Base-by-base conservation (phyloP, 129 eudicot species). In the Helianthus tuberosus region DNA sequence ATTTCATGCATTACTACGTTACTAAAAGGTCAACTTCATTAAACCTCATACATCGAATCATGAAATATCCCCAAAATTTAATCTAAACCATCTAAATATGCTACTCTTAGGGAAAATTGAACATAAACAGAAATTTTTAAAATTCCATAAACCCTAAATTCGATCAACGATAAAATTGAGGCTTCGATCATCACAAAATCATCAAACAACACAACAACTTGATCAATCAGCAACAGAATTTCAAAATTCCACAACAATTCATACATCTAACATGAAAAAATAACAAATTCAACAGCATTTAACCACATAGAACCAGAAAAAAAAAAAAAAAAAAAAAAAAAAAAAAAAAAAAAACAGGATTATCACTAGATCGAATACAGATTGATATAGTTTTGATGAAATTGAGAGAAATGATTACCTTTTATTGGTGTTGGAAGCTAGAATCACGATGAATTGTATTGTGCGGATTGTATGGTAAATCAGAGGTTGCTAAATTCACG, bases 401-500 rank as follows among this genome's bases (percentile, higher is more conserved):
- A 8, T 78, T 8, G 23, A 70, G 64, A 36, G 25, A 70, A 39
- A 13, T 71, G 51, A 71, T 77, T 72, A 70, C 8, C 1, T 38
- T 38, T 12, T 2, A 52, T 50, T 15, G 65, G 47, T 70, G 39
- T 17, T 62, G 3, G 36, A 32, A 32, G 3, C 36, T 32, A 32
- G 12, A 39, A 69, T 77, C 12, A 58, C 25, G 62, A 57, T 68
- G 62, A 55, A 43, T 43, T 67, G 68, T 32, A 55, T 54, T 32
- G 41, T 57, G 69, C 61, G 81, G 25, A 76, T 69, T 69, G 54
- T 20, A 70, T 3, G 58, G 38, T 17, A 77, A 59, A 68, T 77
- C 62, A 75, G 41, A 8, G 81, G 61, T 29, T 25, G 74, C 74
- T 66, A 76, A 66, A 75, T 53, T 68, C 17, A 68, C 43, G 70